Percentiles rank a stretch among this genome's conserved stretches.
Conservation (phyloP, 345 rosid species). For the Populus ilicifolia region DNA sequence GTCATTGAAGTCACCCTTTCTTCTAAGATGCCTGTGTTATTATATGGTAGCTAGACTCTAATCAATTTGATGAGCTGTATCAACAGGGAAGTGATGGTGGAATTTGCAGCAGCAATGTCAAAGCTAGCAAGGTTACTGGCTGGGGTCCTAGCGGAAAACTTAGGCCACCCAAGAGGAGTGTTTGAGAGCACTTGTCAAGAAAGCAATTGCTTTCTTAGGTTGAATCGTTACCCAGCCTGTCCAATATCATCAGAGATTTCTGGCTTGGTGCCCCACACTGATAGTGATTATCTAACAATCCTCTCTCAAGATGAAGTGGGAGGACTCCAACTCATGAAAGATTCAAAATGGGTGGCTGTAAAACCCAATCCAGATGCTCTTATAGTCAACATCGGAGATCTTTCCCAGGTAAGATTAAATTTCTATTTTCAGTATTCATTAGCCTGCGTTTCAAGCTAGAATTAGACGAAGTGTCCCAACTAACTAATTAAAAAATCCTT, state of each 20-base stretch:
- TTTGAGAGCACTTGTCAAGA: slow-evolving; percentile 39
- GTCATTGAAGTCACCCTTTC: neutral
- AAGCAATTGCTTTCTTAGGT: slow-evolving; percentile 52
- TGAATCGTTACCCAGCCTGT: slow-evolving; percentile 58
- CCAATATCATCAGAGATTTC: slow-evolving; percentile 38
- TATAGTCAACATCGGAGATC: slow-evolving; percentile 69
- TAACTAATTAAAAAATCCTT: neutral
- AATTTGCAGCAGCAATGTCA: slow-evolving; percentile 51
- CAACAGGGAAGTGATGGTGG: slow-evolving; percentile 46
- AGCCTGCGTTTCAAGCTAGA: neutral
- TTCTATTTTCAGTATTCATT: neutral
- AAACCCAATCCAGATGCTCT: slow-evolving; percentile 64
- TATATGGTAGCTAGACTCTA: neutral
- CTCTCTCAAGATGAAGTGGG: slow-evolving; percentile 68
- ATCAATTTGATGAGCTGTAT: neutral
- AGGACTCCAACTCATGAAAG: slow-evolving; percentile 66
- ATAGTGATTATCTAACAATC: slow-evolving; percentile 64
- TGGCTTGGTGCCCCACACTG: slow-evolving; percentile 67
- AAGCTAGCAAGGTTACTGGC: slow-evolving; percentile 48
- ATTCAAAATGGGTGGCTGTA: slow-evolving; percentile 61
- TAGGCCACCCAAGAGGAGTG: slow-evolving; percentile 23
- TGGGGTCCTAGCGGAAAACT: slow-evolving; percentile 41
- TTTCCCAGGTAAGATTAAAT: slow-evolving; percentile 47
- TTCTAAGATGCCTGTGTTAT: neutral
- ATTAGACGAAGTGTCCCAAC: neutral